A percentile compares a stretch with the other conserved stretches of the same genome.
phyloP scores from a whole-genome alignment of 192 early-diverging fungal genomes.

The Backusella sp. region DNA sequence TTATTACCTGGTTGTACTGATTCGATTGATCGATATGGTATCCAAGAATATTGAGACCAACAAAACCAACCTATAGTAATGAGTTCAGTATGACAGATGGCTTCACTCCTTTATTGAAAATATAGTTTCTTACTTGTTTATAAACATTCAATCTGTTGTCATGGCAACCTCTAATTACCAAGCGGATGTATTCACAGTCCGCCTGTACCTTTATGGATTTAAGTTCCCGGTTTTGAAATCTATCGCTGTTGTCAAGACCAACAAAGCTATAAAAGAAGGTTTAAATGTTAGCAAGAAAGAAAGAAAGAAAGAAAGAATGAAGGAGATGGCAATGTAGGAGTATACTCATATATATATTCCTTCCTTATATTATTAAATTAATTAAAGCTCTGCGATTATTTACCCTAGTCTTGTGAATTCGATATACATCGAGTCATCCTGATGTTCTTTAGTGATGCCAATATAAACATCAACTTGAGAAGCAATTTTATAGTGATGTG shows the following conservation, averaged over 20 bases:
- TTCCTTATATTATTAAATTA: neutral
- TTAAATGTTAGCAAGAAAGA: neutral
- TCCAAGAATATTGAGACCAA: neutral
- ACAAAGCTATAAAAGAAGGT: constrained; percentile 52
- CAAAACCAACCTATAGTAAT: neutral
- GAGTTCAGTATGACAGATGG: neutral
- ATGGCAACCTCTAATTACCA: constrained; percentile 67
- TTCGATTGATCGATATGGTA: constrained; percentile 32
- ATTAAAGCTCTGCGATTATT: neutral
- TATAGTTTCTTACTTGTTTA: constrained; percentile 58
- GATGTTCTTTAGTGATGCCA: constrained; percentile 34
- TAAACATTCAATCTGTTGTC: constrained; percentile 71
- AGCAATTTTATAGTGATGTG: constrained; percentile 80
- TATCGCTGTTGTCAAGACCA: constrained; percentile 60
- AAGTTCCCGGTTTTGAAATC: constrained; percentile 69
- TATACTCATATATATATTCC: neutral
- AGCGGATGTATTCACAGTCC: constrained; percentile 63
- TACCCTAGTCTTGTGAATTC: constrained; percentile 43
- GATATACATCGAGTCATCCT: constrained; percentile 28
- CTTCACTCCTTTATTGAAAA: neutral
- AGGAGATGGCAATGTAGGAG: neutral
- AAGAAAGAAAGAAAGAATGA: neutral
- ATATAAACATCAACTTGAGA: constrained; percentile 70
- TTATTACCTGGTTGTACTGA: constrained; percentile 68
- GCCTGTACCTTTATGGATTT: constrained; percentile 73